phyloP scores from a whole-genome alignment of 495 filamentous ascomycete species.

The Niebla homalea region DNA sequence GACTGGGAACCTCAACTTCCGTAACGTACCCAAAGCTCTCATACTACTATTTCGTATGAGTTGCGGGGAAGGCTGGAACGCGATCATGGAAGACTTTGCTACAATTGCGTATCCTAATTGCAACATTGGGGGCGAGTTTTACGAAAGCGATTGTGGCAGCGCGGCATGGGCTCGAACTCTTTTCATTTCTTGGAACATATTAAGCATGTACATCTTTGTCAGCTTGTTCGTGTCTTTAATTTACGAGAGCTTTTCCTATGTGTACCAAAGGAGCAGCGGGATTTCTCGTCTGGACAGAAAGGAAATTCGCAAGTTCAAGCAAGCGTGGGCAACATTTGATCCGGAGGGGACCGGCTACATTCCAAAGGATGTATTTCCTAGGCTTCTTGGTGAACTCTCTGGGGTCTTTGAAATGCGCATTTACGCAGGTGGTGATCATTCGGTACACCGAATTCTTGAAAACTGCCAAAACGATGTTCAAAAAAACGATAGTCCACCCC shows the following conservation, averaged over 20 bases:
- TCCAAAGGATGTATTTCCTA: constrained; percentile 79
- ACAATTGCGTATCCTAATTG: constrained; percentile 63
- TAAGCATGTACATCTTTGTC: constrained; percentile 99
- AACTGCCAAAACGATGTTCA: constrained; percentile 51
- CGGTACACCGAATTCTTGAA: constrained; percentile 69
- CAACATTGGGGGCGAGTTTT: constrained; percentile 50
- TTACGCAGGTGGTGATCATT: constrained; percentile 76
- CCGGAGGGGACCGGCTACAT: constrained; percentile 85
- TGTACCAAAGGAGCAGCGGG: constrained; percentile 84
- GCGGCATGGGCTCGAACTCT: constrained; percentile 70
- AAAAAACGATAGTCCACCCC: constrained; percentile 22
- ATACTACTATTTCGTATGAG: constrained; percentile 89
- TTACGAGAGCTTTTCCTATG: constrained; percentile 98
- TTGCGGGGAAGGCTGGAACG: constrained; percentile 91
- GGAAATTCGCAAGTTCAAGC: constrained; percentile 92
- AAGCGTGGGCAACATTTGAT: constrained; percentile 93
- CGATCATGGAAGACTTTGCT: constrained; percentile 93
- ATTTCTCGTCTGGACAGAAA: constrained; percentile 75
- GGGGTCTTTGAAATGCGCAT: constrained; percentile 97
- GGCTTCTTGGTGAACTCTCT: constrained; percentile 78
- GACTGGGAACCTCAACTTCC: constrained; percentile 77
- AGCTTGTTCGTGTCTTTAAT: constrained; percentile 97
- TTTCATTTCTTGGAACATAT: constrained; percentile 95
- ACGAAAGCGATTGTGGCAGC: constrained; percentile 87
- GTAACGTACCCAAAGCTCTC: constrained; percentile 82